phyloP scores from a whole-genome alignment of 2,329 filamentous ascomycete species.

The Metarhizium brunneum region DNA sequence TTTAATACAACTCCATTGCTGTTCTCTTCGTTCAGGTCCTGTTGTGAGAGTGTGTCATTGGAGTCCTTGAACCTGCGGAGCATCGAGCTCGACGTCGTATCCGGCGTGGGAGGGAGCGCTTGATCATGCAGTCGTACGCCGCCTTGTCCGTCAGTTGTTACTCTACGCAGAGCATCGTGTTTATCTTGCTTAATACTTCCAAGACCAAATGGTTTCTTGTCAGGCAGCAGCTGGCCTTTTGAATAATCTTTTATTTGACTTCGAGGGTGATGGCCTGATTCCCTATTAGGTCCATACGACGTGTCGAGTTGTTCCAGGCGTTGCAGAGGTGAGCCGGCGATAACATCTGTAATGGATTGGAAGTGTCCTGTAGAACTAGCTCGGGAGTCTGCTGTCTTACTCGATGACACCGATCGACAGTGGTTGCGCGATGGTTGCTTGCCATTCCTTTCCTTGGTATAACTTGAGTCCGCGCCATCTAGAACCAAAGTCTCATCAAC shows the following conservation, averaged over 20 bases:
- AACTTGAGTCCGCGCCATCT: slow-evolving; percentile 15
- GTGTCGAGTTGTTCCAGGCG: slow-evolving; percentile 35
- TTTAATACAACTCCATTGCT: slow-evolving; percentile 23
- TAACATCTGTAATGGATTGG: slow-evolving; percentile 32
- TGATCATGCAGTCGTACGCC: slow-evolving; percentile 32
- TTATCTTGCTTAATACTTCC: slow-evolving; percentile 34
- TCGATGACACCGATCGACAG: background rate
- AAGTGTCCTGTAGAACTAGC: slow-evolving; percentile 25
- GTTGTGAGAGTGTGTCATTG: slow-evolving; percentile 34
- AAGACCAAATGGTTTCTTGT: slow-evolving; percentile 12
- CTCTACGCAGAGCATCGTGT: slow-evolving; percentile 36
- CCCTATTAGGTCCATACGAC: slow-evolving; percentile 15
- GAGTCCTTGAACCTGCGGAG: slow-evolving; percentile 41
- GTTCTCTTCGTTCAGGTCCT: slow-evolving; percentile 17
- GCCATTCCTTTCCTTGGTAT: background rate
- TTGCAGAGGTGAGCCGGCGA: slow-evolving; percentile 31
- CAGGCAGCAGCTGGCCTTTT: slow-evolving; percentile 9
- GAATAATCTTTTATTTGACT: slow-evolving; percentile 16
- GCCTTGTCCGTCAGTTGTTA: slow-evolving; percentile 36
- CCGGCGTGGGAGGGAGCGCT: slow-evolving; percentile 46
- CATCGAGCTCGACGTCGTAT: slow-evolving; percentile 49
- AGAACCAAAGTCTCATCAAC: slow-evolving; percentile 21
- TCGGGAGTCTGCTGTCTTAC: slow-evolving; percentile 7
- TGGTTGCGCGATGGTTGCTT: background rate
- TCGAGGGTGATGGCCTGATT: slow-evolving; percentile 19